phyloP scores from a whole-genome alignment of 2,329 filamentous ascomycete species.

The Daldinia eschscholtzii region DNA sequence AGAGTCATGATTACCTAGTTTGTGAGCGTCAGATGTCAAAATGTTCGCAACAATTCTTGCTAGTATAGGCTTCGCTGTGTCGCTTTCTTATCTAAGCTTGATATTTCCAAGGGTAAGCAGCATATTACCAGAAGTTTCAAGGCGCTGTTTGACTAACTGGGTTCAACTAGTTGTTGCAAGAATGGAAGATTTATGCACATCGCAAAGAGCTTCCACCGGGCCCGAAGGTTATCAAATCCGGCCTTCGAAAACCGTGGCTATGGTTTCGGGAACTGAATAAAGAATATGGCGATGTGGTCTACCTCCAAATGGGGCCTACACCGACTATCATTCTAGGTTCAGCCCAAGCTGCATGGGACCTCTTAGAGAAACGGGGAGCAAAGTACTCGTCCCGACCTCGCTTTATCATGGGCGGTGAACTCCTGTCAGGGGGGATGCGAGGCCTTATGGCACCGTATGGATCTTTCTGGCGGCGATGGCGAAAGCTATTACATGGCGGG shows the following conservation, averaged over 20 bases:
- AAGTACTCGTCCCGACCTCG: slow-evolving; percentile 60
- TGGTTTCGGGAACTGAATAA: slow-evolving; percentile 58
- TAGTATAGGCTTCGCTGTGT: slow-evolving; percentile 40
- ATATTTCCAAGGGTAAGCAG: slow-evolving; percentile 49
- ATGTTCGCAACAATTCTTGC: slow-evolving; percentile 42
- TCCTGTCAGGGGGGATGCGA: slow-evolving; percentile 57
- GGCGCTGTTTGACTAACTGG: slow-evolving; percentile 1
- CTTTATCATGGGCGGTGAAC: slow-evolving; percentile 61
- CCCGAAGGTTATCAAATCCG: slow-evolving; percentile 54
- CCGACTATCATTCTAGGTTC: slow-evolving; percentile 59
- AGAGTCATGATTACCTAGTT: background rate
- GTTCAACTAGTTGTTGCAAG: slow-evolving; percentile 52
- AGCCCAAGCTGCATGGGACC: slow-evolving; percentile 58
- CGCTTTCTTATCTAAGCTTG: slow-evolving; percentile 47
- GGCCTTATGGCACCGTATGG: slow-evolving; percentile 60
- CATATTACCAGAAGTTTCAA: background rate
- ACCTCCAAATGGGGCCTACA: slow-evolving; percentile 58
- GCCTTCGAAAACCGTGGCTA: slow-evolving; percentile 57
- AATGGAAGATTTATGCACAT: slow-evolving; percentile 57
- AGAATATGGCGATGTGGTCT: slow-evolving; percentile 58
- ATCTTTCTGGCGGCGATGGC: slow-evolving; percentile 58
- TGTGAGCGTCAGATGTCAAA: background rate
- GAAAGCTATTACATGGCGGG: slow-evolving; percentile 58
- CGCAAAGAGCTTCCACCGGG: slow-evolving; percentile 57
- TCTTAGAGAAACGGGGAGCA: slow-evolving; percentile 59